Evolutionary conservation across 2,329 filamentous ascomycete genomes (phyloP), one percentile per base, ranked within the genome.

Genomic region (Aspergillus glaucus): DNA sequence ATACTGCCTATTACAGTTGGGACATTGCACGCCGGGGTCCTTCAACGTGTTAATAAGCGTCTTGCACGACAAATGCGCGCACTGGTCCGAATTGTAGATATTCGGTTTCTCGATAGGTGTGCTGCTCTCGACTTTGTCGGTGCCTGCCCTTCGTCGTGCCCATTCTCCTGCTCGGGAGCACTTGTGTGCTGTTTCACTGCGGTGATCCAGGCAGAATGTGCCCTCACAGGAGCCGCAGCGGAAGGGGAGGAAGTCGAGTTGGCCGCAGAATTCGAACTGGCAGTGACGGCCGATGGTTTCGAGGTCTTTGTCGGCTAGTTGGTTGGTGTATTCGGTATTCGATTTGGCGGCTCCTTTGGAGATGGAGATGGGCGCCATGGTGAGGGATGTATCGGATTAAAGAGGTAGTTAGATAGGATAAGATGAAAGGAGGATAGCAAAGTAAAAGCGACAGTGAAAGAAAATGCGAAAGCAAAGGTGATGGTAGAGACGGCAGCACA

Each of bases 241-340:
- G 70, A 97, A 97, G 3, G 93, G 93, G 4, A 98, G 82, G 69
- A 98, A 97, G 72, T 97, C 93, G 52, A 97, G 87, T 65, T 93
- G 87, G 66, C 91, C 86, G 77, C 93, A 98, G 77, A 89, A 94
- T 56, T 86, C 77, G 71, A 87, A 85, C 69, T 96, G 84, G 79
- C 93, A 98, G 75, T 96, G 91, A 53, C 82, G 82, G 69, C 93
- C 93, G 59, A 97, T 86, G 21, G 91, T 80, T 61, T 88, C 85
- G 43, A 91, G 85, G 71, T 96, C 91, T 62, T 82, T 79, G 62
- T 86, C 78, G 45, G 75, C 62, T 61, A 70, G 66, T 58, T 69
- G 62, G 19, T 12, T 40, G 3, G 67, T 70, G 52, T 62, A 54
- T 10, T 48, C 30, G 30, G 48, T 43, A 6, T 47, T 39, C 37